Percentiles rank a stretch among this genome's conserved stretches.
These are phyloP conservation scores for Eucalyptus sp. DNA, from an alignment of 345 rosid genomes.

Conservation along the genomic window DNA sequence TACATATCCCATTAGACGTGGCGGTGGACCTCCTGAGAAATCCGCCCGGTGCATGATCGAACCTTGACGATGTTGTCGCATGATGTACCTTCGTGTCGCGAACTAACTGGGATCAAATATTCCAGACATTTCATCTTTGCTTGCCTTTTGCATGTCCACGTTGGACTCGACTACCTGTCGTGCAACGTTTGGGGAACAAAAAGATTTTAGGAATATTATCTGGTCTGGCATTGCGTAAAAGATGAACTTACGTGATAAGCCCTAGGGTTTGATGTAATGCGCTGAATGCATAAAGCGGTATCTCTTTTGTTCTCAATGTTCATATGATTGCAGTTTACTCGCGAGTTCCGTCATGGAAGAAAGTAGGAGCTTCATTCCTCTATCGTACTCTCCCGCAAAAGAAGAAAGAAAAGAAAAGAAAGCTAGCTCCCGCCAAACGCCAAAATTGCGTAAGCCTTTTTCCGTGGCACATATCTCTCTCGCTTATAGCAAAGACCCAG, in stretches of 20 bases:
- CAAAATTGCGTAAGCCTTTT: background rate
- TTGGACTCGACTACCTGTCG: background rate
- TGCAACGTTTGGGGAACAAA: background rate
- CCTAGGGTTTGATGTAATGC: background rate
- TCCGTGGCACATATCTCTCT: background rate
- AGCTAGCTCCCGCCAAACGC: background rate
- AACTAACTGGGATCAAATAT: background rate
- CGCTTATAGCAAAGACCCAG: background rate
- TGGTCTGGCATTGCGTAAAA: background rate
- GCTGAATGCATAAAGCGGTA: background rate
- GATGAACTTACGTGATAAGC: background rate
- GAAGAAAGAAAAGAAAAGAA: background rate
- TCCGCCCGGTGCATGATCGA: background rate
- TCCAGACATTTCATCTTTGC: background rate
- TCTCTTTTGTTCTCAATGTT: background rate
- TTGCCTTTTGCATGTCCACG: background rate
- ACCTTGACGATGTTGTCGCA: background rate
- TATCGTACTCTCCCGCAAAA: background rate
- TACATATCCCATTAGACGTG: background rate
- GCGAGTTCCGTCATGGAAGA: background rate
- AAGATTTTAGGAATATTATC: background rate
- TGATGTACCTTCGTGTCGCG: background rate
- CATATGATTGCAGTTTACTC: background rate
- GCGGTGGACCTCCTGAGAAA: background rate
- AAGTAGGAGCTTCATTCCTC: background rate